Percentiles rank a stretch among this genome's conserved stretches.
These are phyloP conservation scores for Ostreobium quekettii DNA, from an alignment of 139 green algal species.

Conservation along the genomic window DNA sequence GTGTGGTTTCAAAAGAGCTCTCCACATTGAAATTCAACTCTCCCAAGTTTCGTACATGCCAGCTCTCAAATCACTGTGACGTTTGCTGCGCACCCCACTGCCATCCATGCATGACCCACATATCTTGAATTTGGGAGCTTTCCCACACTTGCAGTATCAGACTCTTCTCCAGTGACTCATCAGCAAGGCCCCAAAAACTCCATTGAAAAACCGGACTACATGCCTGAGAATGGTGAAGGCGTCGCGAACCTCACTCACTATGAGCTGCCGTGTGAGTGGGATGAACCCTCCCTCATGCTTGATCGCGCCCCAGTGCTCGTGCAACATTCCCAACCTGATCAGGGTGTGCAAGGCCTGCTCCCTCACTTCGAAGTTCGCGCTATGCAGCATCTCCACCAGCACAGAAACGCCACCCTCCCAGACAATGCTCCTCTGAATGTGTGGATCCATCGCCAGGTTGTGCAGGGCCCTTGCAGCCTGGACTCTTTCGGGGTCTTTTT, in stretches of 20 bases:
- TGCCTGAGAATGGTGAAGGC: neutral
- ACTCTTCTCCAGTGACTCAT: no score
- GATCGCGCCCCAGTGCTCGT: conserved; percentile 9
- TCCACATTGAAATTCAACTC: no score
- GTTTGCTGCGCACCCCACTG: no score
- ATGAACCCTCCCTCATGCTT: conserved; percentile 8
- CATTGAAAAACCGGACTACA: conserved; percentile 16
- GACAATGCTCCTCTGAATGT: neutral
- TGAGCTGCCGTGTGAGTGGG: neutral
- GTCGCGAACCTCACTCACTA: neutral
- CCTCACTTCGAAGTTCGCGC: conserved; percentile 9
- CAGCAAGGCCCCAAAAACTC: no score
- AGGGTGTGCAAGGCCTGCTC: conserved; percentile 3
- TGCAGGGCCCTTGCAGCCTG: neutral
- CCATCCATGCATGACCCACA: no score
- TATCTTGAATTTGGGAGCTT: no score
- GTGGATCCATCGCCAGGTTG: neutral
- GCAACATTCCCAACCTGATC: conserved; percentile 3
- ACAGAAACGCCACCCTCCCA: neutral
- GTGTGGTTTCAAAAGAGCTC: no score
- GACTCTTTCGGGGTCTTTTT: neutral
- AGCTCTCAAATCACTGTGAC: no score
- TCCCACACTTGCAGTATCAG: no score
- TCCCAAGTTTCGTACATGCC: no score
- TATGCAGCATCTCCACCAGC: neutral